Base-by-base conservation (phyloP, 2,329 filamentous ascomycete species). In the Dothistroma septosporum region DNA sequence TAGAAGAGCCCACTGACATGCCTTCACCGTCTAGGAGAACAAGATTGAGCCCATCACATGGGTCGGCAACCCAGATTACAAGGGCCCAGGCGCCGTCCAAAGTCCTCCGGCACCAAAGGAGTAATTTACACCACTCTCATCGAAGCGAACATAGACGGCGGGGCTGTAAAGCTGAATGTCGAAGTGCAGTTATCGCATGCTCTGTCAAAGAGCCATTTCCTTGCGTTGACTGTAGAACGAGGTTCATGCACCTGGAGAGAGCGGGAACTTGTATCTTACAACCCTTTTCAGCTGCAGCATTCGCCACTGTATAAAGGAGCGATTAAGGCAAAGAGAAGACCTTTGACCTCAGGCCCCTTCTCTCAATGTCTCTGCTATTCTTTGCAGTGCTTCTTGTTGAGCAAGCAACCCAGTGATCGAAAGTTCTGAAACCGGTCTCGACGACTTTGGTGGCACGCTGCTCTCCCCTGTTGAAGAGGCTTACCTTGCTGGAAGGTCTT, bases 31-130 rank as follows among this genome's bases (percentile, higher is more conserved):
- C 76, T 76, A 95, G 90, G 82, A 82, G 75, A 90, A 95, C 86
- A 89, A 88, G 74, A 83, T 90, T 75, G 92, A 96, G 76, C 92
- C 92, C 64, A 85, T 96, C 77, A 91, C 89, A 65, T 92, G 92
- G 83, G 80, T 94, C 78, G 84, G 88, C 68, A 88, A 89, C 74
- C 85, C 89, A 76, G 87, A 86, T 71, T 96, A 95, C 82, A 79
- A 78, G 66, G 91, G 91, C 77, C 84, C 85, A 75, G 90, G 91
- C 72, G 64, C 64, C 57, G 84, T 96, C 68, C 92, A 96, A 82
- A 83, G 80, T 76, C 67, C 69, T 54, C 69, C 69, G 10, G 65
- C 66, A 53, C 60, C 63, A 55, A 68, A 68, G 61, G 66, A 67
- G 61, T 67, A 65, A 59, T 57, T 19, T n/a, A 32, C 16, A 21